Base-by-base conservation (phyloP, 2,329 filamentous ascomycete genomes). In the Clonostachys solani region DNA sequence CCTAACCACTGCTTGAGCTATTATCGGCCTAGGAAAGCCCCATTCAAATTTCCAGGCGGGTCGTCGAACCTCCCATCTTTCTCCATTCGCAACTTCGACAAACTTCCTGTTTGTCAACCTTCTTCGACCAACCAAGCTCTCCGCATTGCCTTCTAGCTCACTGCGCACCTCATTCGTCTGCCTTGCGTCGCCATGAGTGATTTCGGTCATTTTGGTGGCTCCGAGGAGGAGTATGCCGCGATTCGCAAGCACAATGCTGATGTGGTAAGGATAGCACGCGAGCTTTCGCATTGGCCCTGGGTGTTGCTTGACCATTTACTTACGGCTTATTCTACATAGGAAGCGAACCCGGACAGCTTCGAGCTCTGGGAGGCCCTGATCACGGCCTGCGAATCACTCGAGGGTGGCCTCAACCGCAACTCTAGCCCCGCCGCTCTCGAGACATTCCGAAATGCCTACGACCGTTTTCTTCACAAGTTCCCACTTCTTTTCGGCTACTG, bases 401-500 rank as follows among this genome's bases (percentile, higher is more conserved):
- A 99, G 62, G 92, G 92, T 51, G 94, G 92, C 48, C 80, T 99
- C 52, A 96, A 95, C 65, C 87, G 94, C 58, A 99, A 99, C 71
- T 97, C 94, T 40, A 96, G 89, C 63, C 92, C 94, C 1, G 89
- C 95, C 61, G 89, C 94, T 29, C 91, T 99, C 57, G 85, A 90
- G 17, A 86, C 90, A 12, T 86, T 91, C 47, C 87, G 94, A 67
- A 84, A 89, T 65, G 83, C 89, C 52, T 97, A 95, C 73, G 92
- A 99, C 65, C 83, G 87, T 43, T 95, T 99, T 62, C 85, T 99
- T 18, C 82, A 89, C 51, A 96, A 96, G 63, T 99, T 96, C 55
- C 94, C 94, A 4, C 79, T 97, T 12, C 82, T 97, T 37, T 99
- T 97, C 60, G 94, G 92, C 45, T 99, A 97, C 73, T 99, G 94